Conservation (phyloP, 202 grass and related monocot species). For the Musa balbisiana region DNA sequence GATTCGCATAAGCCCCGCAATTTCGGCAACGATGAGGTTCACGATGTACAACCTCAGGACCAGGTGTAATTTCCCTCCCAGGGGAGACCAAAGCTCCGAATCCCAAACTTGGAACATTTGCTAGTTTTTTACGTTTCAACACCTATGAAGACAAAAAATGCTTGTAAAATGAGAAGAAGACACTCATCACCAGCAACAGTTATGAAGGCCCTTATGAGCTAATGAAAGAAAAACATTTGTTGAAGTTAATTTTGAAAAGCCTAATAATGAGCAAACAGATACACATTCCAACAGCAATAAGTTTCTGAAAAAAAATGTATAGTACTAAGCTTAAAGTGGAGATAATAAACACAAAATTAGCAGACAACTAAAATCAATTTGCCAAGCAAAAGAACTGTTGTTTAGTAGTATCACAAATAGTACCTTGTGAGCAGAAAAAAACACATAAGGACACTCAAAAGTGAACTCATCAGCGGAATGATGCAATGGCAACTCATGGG, state of each 20-base stretch:
- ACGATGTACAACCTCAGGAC: conserved; percentile 56
- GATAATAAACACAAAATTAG: not conserved
- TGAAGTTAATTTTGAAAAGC: not conserved
- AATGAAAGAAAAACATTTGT: not conserved
- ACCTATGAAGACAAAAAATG: conserved; percentile 43
- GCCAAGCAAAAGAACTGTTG: not conserved
- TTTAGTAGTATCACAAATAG: not conserved
- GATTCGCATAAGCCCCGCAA: conserved; percentile 71
- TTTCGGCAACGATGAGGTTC: conserved; percentile 60
- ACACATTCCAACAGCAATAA: not conserved
- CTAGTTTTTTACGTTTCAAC: conserved; percentile 73
- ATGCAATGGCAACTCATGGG: conserved; percentile 36
- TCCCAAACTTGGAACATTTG: conserved; percentile 74
- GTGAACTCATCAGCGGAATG: conserved; percentile 39
- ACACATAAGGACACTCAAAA: conserved; percentile 62
- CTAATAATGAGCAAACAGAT: not conserved
- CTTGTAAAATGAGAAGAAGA: conserved; percentile 10
- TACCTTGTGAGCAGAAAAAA: conserved; percentile 94
- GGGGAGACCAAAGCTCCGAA: conserved; percentile 84
- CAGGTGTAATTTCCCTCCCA: conserved; percentile 58
- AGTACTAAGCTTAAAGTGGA: not conserved
- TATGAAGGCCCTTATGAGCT: not conserved
- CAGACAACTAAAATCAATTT: not conserved
- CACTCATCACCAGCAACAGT: not conserved
- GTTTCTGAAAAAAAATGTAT: not conserved